These are phyloP conservation scores for Alternaria solani DNA, from an alignment of 2,329 filamentous ascomycete species.

Conservation along the genomic window DNA sequence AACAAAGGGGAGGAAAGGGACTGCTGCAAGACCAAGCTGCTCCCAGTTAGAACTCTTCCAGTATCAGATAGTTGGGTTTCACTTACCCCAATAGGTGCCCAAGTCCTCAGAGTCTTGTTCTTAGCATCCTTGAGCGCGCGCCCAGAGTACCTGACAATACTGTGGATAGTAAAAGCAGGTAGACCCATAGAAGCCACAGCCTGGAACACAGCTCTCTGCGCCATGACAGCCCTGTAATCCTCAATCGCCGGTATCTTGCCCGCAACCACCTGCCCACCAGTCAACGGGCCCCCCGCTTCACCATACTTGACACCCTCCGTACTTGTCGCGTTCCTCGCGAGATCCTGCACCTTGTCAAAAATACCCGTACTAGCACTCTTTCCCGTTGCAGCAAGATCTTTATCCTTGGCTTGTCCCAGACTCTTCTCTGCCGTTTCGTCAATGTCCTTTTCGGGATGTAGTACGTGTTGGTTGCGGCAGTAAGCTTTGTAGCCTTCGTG, in stretches of 20 bases:
- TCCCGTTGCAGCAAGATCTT: constrained; percentile 45
- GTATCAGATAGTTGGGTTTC: background rate
- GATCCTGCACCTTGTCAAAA: constrained; percentile 29
- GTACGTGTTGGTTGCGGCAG: constrained; percentile 78
- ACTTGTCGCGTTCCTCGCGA: constrained; percentile 33
- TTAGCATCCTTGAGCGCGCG: constrained; percentile 83
- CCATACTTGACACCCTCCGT: constrained; percentile 35
- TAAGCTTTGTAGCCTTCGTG: constrained; percentile 98
- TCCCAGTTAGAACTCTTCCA: constrained; percentile 2
- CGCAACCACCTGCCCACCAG: constrained; percentile 38
- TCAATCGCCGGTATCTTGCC: constrained; percentile 75
- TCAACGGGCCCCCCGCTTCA: constrained; percentile 26
- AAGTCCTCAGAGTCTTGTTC: constrained; percentile 78
- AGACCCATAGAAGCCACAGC: constrained; percentile 90
- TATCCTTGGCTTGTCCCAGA: constrained; percentile 43
- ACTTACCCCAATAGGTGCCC: constrained; percentile 88
- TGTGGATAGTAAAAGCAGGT: constrained; percentile 93
- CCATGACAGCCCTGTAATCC: constrained; percentile 91
- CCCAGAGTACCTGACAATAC: constrained; percentile 88
- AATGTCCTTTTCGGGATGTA: constrained; percentile 68
- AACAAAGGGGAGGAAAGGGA: constrained; percentile 82
- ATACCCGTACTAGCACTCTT: constrained; percentile 15
- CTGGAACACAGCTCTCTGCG: constrained; percentile 90
- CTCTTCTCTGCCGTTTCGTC: constrained; percentile 17
- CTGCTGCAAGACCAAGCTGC: constrained; percentile 68